Evolutionary conservation across 305 asterid genomes (phyloP).

Genomic region (Rubia peregrina): DNA sequence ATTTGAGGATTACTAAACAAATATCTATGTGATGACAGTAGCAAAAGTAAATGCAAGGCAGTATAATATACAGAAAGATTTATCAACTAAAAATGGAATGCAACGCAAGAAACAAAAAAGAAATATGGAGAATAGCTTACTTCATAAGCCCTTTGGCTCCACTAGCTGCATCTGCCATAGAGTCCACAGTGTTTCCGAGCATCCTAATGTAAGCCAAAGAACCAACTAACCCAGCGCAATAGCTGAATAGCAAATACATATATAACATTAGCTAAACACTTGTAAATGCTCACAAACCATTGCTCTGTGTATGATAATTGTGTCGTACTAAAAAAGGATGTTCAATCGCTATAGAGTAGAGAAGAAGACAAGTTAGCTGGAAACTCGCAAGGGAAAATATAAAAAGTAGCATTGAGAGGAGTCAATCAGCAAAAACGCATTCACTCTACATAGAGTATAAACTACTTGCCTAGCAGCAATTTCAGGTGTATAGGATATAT

Average conservation of each 20-base stretch:
- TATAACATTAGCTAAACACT: slow-evolving; percentile 15
- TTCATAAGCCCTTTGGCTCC: slow-evolving; percentile 75
- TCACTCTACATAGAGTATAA: neutral
- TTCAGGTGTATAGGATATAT: slow-evolving; percentile 73
- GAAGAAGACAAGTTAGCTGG: neutral
- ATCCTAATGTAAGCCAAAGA: slow-evolving; percentile 79
- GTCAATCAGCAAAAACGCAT: neutral
- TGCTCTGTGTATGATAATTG: neutral
- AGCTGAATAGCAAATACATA: slow-evolving; percentile 36
- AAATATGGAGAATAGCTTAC: slow-evolving; percentile 31
- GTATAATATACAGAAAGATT: neutral
- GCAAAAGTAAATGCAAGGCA: neutral
- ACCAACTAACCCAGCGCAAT: slow-evolving; percentile 74
- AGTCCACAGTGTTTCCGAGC: slow-evolving; percentile 86
- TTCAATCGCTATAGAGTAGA: neutral
- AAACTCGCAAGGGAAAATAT: neutral
- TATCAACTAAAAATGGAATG: slow-evolving; percentile 2
- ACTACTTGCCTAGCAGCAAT: slow-evolving; percentile 58
- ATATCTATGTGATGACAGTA: neutral
- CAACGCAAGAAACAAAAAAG: neutral
- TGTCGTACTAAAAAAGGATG: neutral
- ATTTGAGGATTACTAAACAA: neutral
- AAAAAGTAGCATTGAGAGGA: neutral
- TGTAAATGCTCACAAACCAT: neutral
- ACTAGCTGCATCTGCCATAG: slow-evolving; percentile 83